These are phyloP conservation scores for Aspergillus novofumigatus DNA, from an alignment of 2,329 filamentous ascomycete genomes.

Conservation along the genomic window DNA sequence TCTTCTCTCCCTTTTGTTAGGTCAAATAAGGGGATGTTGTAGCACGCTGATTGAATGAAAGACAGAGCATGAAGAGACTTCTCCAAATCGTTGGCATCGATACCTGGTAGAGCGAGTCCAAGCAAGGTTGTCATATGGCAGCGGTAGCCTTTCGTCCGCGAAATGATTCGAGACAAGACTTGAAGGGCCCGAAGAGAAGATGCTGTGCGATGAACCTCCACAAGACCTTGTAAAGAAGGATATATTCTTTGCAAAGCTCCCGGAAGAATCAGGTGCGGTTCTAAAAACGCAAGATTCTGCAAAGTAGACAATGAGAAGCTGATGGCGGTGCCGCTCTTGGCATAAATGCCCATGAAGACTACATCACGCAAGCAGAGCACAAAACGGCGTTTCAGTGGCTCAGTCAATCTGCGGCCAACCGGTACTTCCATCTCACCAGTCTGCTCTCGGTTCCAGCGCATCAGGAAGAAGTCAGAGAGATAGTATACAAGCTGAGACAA, in stretches of 20 bases:
- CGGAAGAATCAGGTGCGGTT: slow-evolving; percentile 86
- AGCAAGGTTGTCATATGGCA: slow-evolving; percentile 92
- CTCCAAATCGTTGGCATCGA: slow-evolving; percentile 95
- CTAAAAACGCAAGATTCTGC: slow-evolving; percentile 83
- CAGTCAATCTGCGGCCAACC: slow-evolving; percentile 70
- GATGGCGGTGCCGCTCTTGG: slow-evolving; percentile 88
- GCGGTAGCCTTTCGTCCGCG: slow-evolving; percentile 88
- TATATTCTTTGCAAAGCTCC: slow-evolving; percentile 95
- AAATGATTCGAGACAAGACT: slow-evolving; percentile 86
- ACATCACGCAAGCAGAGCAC: slow-evolving; percentile 86
- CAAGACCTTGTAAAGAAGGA: slow-evolving; percentile 89
- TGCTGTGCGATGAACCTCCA: slow-evolving; percentile 94
- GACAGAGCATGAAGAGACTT: slow-evolving; percentile 93
- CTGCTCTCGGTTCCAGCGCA: slow-evolving; percentile 93
- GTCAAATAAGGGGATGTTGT: slow-evolving; percentile 89
- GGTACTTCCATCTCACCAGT: slow-evolving; percentile 89
- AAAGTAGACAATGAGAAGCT: slow-evolving; percentile 87
- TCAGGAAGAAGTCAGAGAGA: slow-evolving; percentile 91
- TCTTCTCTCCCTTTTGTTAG: slow-evolving; percentile 65
- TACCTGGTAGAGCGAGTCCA: slow-evolving; percentile 88
- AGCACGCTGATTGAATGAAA: slow-evolving; percentile 92
- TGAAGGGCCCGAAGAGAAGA: slow-evolving; percentile 89
- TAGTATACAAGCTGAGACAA: slow-evolving; percentile 89
- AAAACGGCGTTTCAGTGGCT: slow-evolving; percentile 80
- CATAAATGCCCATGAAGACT: slow-evolving; percentile 96